Conservation (phyloP, 2,329 filamentous ascomycete genomes). For the Grosmannia clavigera region DNA sequence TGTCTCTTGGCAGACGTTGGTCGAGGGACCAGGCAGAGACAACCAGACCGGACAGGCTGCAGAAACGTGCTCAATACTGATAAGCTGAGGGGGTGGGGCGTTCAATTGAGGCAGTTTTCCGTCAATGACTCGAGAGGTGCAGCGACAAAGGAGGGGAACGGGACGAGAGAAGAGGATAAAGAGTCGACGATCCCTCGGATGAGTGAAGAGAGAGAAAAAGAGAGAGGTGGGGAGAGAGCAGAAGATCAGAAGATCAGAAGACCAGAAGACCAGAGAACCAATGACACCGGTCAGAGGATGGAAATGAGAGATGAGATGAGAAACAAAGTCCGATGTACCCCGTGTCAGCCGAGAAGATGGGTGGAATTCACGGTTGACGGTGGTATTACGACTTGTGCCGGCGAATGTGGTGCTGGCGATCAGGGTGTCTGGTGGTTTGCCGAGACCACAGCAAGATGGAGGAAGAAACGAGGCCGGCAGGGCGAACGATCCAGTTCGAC, state of each 20-base stretch:
- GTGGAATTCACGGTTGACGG: no score
- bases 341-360: background rate
- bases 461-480: background rate
- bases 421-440: background rate
- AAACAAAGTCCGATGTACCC: background rate
- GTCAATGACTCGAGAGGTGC: background rate
- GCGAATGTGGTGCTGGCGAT: background rate
- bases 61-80: constrained; percentile 1
- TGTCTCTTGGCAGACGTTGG: background rate
- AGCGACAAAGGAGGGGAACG: background rate
- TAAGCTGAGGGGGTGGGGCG: background rate
- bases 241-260: background rate
- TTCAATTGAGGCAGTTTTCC: background rate
- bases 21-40: background rate
- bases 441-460: background rate
- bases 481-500: background rate
- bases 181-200: background rate
- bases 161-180: background rate
- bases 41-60: background rate
- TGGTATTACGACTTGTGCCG: background rate
- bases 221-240: background rate
- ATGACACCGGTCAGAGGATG: background rate
- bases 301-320: background rate
- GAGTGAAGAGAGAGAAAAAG: background rate
- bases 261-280: no score